These are phyloP conservation scores for Dissophora globulifera DNA, from an alignment of 192 early-diverging fungal species.

Conservation along the genomic window DNA sequence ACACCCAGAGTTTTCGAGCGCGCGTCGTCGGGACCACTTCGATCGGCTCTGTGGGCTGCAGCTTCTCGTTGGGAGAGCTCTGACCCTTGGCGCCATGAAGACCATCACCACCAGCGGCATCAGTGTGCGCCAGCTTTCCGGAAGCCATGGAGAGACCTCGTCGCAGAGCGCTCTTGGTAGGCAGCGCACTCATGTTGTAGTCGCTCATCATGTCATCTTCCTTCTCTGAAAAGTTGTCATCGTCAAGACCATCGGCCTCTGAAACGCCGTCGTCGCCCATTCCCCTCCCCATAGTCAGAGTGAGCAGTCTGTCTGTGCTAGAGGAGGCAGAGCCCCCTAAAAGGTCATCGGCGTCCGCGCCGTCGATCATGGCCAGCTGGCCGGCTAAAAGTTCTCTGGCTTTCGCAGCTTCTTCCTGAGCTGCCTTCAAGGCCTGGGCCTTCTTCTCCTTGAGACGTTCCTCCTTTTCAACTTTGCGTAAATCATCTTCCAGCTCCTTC, in stretches of 20 bases:
- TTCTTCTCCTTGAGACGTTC: conserved; percentile 59
- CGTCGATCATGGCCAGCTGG: conserved; percentile 17
- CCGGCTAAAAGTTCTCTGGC: conserved; percentile 40
- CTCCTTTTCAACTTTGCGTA: conserved; percentile 70
- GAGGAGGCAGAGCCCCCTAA: conserved; percentile 14
- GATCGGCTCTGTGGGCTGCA: conserved; percentile 37
- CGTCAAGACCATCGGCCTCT: conserved; percentile 32
- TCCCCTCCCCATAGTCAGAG: not conserved
- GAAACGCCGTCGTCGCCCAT: conserved; percentile 22
- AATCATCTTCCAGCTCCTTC: conserved; percentile 71
- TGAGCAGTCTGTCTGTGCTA: conserved; percentile 33
- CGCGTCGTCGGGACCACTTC: conserved; percentile 62
- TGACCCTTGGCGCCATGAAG: conserved; percentile 1
- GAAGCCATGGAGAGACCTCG: not conserved
- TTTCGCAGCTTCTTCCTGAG: conserved; percentile 46
- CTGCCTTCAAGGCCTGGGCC: conserved; percentile 42
- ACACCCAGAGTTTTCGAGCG: conserved; percentile 72
- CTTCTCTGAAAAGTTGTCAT: conserved; percentile 47
- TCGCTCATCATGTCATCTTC: conserved; percentile 55
- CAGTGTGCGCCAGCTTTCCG: not conserved
- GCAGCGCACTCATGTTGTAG: conserved; percentile 27
- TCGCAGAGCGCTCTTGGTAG: not conserved
- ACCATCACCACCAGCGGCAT: not conserved
- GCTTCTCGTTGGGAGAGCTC: conserved; percentile 47
- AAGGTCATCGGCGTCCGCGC: conserved; percentile 6